Evolutionary conservation across 805 yeast species (phyloP).

Genomic region (Yamadazyma ubonensis): DNA sequence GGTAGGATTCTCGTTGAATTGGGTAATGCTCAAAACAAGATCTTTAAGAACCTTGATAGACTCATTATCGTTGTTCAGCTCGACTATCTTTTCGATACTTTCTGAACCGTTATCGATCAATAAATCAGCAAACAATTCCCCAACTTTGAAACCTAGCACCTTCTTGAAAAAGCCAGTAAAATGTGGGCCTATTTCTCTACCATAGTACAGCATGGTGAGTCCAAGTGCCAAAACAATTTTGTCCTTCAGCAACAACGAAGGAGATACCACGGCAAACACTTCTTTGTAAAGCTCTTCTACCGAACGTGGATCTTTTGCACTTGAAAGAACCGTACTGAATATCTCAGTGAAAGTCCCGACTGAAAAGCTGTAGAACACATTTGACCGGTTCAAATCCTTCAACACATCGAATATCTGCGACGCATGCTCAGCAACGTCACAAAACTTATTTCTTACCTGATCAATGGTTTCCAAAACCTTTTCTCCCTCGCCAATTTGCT

Average conservation of each 20-base stretch:
- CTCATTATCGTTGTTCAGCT: slow-evolving; percentile 7
- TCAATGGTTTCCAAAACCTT: slow-evolving; percentile 56
- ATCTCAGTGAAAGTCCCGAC: slow-evolving; percentile 31
- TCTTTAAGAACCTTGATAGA: slow-evolving; percentile 1
- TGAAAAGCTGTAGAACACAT: slow-evolving; percentile 59
- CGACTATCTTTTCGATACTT: background rate
- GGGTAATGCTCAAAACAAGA: background rate
- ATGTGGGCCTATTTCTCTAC: slow-evolving; percentile 24
- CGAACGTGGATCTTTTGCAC: slow-evolving; percentile 8
- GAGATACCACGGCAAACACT: slow-evolving; percentile 44
- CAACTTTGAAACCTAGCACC: background rate
- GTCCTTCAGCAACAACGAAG: slow-evolving; percentile 48
- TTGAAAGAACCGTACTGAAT: slow-evolving; percentile 1
- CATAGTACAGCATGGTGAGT: slow-evolving; percentile 29
- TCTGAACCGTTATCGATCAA: slow-evolving; percentile 1
- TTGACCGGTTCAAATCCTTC: slow-evolving; percentile 34
- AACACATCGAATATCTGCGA: slow-evolving; percentile 51
- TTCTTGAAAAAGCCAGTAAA: slow-evolving; percentile 17
- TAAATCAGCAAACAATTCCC: background rate
- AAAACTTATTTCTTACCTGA: slow-evolving; percentile 44
- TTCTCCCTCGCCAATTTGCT: slow-evolving; percentile 54
- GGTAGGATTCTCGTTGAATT: background rate
- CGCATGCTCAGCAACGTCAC: slow-evolving; percentile 55
- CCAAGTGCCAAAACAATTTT: slow-evolving; percentile 43
- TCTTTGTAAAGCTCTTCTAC: slow-evolving; percentile 43